Percentiles rank a stretch among this genome's conserved stretches.
These are phyloP conservation scores for Populus euphratica DNA, from an alignment of 345 rosid genomes.

Conservation along the genomic window DNA sequence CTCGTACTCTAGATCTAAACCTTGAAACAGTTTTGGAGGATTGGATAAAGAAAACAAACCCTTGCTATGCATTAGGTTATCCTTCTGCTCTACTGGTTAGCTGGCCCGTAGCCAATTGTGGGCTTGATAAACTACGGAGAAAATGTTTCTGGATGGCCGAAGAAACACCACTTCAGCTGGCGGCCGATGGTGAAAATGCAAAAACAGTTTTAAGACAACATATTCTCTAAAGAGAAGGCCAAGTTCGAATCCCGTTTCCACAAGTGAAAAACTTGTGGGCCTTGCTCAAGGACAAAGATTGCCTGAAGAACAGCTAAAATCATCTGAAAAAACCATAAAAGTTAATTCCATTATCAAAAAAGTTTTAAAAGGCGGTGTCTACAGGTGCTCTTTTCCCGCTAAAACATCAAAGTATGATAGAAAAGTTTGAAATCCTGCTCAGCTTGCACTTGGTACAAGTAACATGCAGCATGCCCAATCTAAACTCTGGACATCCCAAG, in stretches of 20 bases:
- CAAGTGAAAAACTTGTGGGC: neutral
- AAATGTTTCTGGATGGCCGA: neutral
- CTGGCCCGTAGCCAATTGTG: neutral
- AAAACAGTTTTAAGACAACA: neutral
- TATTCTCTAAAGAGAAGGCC: neutral
- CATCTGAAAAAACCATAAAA: neutral
- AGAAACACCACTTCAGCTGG: neutral
- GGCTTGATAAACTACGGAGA: neutral
- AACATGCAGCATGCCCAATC: neutral
- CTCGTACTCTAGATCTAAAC: too few species aligned
- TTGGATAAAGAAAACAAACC: too few species aligned
- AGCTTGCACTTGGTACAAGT: neutral
- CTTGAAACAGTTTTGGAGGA: too few species aligned
- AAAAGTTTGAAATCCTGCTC: neutral
- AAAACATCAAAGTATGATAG: neutral
- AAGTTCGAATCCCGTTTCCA: neutral
- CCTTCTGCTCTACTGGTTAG: neutral
- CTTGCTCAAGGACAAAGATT: neutral
- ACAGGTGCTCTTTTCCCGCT: neutral
- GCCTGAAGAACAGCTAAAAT: neutral
- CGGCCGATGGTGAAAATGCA: neutral
- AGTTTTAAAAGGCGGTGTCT: neutral
- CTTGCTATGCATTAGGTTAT: neutral
- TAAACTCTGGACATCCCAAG: conserved; percentile 62
- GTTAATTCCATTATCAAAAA: neutral